A percentile compares a stretch with the other conserved stretches of the same genome.
These are phyloP conservation scores for Beauveria sp. DNA, from an alignment of 2,329 filamentous ascomycete genomes.

Conservation along the genomic window DNA sequence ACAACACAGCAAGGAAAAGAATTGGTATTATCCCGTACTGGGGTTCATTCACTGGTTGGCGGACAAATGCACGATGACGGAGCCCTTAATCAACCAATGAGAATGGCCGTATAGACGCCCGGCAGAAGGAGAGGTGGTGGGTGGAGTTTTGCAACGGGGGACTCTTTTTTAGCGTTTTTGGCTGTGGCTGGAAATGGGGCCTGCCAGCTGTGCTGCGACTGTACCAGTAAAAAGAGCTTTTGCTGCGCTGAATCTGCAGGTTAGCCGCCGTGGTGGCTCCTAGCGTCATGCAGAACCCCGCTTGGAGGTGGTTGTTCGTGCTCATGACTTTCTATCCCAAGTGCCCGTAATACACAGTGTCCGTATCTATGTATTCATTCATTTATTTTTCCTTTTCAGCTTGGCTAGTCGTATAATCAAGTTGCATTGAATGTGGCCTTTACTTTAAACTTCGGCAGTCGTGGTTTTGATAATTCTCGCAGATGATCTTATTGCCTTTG, in stretches of 20 bases:
- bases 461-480: neutral
- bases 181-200: no score
- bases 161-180: neutral
- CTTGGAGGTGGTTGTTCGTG: neutral
- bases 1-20: neutral
- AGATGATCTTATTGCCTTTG: neutral
- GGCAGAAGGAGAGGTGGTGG: neutral
- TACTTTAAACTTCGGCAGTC: neutral
- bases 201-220: no score
- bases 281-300: neutral
- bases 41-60: neutral
- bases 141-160: neutral
- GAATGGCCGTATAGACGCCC: slow-evolving; percentile 17
- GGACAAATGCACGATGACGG: neutral
- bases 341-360: no score
- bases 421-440: slow-evolving; percentile 5
- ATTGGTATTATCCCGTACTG: no score
- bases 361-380: neutral
- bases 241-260: neutral
- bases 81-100: slow-evolving; percentile 14
- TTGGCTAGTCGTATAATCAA: neutral
- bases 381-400: neutral
- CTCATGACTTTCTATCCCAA: neutral
- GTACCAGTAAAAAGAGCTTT: neutral
- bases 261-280: slow-evolving; percentile 11